Percentiles rank a stretch among this genome's conserved stretches.
These are phyloP conservation scores for Beta macrorhiza DNA, from an alignment of 179 eudicot species.

Conservation along the genomic window DNA sequence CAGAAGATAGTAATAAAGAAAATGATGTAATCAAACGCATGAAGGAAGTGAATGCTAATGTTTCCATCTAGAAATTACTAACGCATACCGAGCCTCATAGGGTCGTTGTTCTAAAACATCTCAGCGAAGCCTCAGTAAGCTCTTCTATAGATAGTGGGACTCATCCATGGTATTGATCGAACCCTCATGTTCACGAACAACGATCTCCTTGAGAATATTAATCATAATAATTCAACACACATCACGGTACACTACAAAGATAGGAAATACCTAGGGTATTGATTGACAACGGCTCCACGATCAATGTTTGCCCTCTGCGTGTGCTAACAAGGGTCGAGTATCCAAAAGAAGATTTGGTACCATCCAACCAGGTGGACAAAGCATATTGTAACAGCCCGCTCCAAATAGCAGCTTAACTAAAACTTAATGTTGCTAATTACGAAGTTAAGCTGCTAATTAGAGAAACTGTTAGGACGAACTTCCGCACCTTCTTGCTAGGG, in stretches of 20 bases:
- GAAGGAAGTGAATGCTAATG: background rate
- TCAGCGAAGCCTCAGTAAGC: background rate
- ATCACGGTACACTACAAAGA: background rate
- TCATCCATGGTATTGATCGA: background rate
- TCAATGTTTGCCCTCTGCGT: background rate
- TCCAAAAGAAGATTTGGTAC: background rate
- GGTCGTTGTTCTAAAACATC: background rate
- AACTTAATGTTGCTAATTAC: no score
- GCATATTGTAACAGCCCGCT: background rate
- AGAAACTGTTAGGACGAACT: no score
- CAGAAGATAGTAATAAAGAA: background rate
- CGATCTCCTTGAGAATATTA: no score
- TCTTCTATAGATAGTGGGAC: no score
- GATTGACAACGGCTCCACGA: background rate
- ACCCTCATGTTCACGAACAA: background rate
- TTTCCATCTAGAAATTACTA: background rate
- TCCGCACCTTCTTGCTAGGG: no score
- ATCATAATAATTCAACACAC: background rate
- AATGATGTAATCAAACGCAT: background rate
- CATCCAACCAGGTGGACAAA: background rate
- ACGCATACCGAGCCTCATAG: background rate
- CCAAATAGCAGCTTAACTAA: no score
- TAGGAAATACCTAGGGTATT: background rate
- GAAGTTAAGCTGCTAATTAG: no score
- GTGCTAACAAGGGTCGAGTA: background rate